phyloP scores from a whole-genome alignment of 495 filamentous ascomycete species.

The Platismatia glauca region DNA sequence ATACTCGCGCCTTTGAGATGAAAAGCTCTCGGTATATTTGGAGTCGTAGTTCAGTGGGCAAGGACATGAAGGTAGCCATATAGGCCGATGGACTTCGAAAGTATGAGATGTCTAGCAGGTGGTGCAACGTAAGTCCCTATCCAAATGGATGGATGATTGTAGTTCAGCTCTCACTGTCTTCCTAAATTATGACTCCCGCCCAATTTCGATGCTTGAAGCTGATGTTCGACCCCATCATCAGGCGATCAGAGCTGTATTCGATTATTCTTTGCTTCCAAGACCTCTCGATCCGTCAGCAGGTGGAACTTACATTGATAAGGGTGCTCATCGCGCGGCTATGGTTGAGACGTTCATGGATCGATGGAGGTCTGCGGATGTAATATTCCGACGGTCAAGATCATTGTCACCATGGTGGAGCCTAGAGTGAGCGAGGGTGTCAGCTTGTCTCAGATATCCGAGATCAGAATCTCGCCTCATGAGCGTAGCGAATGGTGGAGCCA shows the following conservation, averaged over 20 bases:
- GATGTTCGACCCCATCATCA: background rate
- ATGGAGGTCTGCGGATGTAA: background rate
- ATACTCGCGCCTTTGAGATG: background rate
- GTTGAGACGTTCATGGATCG: background rate
- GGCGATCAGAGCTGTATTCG: background rate
- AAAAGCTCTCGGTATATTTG: slow-evolving; percentile 2
- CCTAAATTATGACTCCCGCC: too few species aligned
- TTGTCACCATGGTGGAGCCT: background rate
- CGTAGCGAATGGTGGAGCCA: too few species aligned
- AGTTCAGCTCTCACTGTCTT: background rate
- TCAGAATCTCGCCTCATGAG: too few species aligned
- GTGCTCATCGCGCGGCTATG: background rate
- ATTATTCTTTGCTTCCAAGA: background rate
- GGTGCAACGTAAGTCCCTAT: background rate
- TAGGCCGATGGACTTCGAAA: background rate
- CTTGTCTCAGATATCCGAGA: too few species aligned
- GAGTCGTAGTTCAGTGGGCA: slow-evolving; percentile 1
- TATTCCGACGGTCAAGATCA: background rate
- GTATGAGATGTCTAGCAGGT: background rate
- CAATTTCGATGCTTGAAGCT: background rate
- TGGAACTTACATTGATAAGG: background rate
- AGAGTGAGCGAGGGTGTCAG: too few species aligned
- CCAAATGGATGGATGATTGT: background rate
- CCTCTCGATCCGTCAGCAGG: background rate
- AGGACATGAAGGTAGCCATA: background rate